phyloP scores from a whole-genome alignment of 139 green algal species.

The Nannochloris sp. region DNA sequence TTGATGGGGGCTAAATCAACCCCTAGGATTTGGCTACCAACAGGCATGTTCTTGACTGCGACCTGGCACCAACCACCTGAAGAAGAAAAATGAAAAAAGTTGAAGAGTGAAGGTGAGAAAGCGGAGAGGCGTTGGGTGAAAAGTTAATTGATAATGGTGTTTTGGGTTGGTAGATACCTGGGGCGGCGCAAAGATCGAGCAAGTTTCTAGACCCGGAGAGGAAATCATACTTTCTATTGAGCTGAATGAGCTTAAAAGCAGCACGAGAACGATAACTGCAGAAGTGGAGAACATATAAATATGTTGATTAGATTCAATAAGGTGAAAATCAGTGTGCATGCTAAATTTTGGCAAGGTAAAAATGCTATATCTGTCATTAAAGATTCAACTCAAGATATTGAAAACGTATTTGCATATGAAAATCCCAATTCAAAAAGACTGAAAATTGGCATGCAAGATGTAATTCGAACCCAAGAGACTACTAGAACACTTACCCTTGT shows the following conservation, averaged over 20 bases:
- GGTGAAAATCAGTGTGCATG: not conserved
- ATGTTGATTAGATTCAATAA: not conserved
- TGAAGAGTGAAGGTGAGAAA: not conserved
- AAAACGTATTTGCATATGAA: not conserved
- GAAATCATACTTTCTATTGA: slow-evolving; percentile 97
- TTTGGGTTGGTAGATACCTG: slow-evolving; percentile 37
- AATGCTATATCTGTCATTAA: not conserved
- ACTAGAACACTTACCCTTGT: slow-evolving; percentile 55
- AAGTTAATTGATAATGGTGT: not conserved
- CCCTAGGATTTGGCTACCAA: slow-evolving; percentile 83
- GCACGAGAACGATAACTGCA: slow-evolving; percentile 94
- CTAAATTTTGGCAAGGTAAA: not conserved
- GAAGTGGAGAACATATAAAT: not conserved
- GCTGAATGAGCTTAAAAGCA: slow-evolving; percentile 99
- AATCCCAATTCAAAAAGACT: not conserved
- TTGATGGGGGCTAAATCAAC: slow-evolving; percentile 94
- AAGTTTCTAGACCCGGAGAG: slow-evolving; percentile 62
- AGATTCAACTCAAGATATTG: not conserved
- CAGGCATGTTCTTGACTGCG: slow-evolving; percentile 87
- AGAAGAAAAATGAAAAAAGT: not conserved
- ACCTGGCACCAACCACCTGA: slow-evolving; percentile 85
- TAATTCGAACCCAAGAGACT: not conserved
- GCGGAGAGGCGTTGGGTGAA: not conserved
- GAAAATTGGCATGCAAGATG: too few relatives aligned
- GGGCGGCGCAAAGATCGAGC: slow-evolving; percentile 96